Base-by-base conservation (phyloP, 768 basidiomycete species). In the Trametes elegans region DNA sequence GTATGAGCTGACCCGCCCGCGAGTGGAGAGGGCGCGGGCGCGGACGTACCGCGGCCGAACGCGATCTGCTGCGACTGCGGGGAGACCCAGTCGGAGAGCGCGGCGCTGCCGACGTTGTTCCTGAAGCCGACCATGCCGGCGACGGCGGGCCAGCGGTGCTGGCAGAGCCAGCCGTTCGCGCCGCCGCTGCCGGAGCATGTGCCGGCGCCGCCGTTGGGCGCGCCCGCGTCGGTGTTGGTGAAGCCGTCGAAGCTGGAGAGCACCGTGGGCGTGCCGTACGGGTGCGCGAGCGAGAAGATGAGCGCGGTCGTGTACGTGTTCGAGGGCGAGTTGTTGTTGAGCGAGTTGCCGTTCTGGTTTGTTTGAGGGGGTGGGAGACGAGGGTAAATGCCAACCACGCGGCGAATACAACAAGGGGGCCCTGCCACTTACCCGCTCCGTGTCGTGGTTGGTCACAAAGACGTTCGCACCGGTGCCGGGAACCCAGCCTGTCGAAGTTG, bases 401-500 rank as follows among this genome's bases (percentile, higher is more conserved):
- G n/a, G n/a, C n/a, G n/a, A n/a, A n/a, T n/a, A n/a, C n/a, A n/a
- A n/a, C n/a, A 7, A 6, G 39, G 24, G 11, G n/a, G 6, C 31
- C n/a, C n/a, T 28, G 21, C 21, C 6, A 59, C 73, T 46, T 51
- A 73, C 74, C 34, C 86, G 70, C 65, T 87, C 87, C 1, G 85
- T 87, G 59, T 88, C 87, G 53, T 87, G 86, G 61, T 88, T 85
- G 0, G 80, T 72, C 4, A 87, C 84, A 55, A 87, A 87, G 7
- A 82, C 78, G 58, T 87, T 88, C 0, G 85, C 85, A 14, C 63
- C 59, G 0, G 65, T 70, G 2, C 83, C 75, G 0, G 78, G 38
- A 1, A 86, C 72, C 85, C 84, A 88, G 2, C 83, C 83, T 84
- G 49, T 10, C 3, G 23, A 18, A 44, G 3, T 21, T 24, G 11